Base-by-base conservation (phyloP, 768 basidiomycete genomes). In the Rhodotorula kratochvilovae region DNA sequence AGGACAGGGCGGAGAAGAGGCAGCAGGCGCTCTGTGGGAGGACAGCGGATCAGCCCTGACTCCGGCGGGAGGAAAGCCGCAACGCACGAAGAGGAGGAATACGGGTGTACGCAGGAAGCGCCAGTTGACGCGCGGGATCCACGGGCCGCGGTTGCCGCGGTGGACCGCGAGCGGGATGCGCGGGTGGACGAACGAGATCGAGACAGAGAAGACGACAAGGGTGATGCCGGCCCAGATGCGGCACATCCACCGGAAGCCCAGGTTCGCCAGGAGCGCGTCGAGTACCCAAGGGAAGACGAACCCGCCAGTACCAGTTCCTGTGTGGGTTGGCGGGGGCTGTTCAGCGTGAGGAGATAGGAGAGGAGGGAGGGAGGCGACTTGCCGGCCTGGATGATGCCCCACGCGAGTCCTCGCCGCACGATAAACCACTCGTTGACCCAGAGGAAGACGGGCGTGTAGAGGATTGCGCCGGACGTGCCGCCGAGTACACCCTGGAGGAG, bases 191-290 rank as follows among this genome's bases (percentile, higher is more conserved):
- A 61, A 46, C 21, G n/a, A 39, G 33, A 73, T 29, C 27, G 62
- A 5, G 10, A 31, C 33, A 6, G 39, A 39, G 36, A 66, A 68
- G 0, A 70, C 68, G 25, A 16, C 39, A 15, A 33, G n/a, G 2
- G 68, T 67, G 23, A 70, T 42, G 29, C 33, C 39, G 1, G 69
- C 66, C 75, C 75, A 76, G 29, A 63, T 53, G 0, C 75, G 75
- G 48, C 67, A 59, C 58, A 72, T 76, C 57, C 57, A 53, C 1
- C 59, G 43, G 56, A 67, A 76, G 13, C 75, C 75, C 54, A 51
- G 36, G 16, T 29, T 17, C 25, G 55, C 55, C 13, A 73, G 67
- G 21, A 73, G 31, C 0, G 55, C 54, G 1, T 42, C 43, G n/a
- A 70, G 36, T 19, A 61, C 2, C 46, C 73, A 71, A 0, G 75